Evolutionary conservation across 1,284 basidiomycete species (phyloP).

Genomic region (Puccinia coronata): DNA sequence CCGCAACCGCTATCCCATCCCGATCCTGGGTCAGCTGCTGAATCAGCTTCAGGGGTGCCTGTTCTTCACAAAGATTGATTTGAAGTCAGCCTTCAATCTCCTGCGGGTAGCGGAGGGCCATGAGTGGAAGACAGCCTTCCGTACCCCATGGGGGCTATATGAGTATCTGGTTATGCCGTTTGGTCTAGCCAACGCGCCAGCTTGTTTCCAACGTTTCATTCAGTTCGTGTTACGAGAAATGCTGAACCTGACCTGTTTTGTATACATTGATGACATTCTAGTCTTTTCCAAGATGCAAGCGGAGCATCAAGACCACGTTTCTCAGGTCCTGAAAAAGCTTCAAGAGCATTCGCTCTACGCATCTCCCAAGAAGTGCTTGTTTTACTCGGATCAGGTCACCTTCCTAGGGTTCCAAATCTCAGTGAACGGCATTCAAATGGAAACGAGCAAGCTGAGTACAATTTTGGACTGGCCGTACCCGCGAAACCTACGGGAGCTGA

Average conservation of each 20-base stretch:
- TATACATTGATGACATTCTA: constrained; percentile 38
- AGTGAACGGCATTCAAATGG: constrained; percentile 9
- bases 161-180: constrained; percentile 26
- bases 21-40: background rate
- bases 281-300: background rate
- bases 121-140: constrained; percentile 14
- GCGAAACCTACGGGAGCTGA: background rate
- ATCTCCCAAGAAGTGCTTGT: background rate
- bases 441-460: background rate
- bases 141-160: constrained; percentile 20
- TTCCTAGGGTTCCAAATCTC: constrained; percentile 33
- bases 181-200: constrained; percentile 23
- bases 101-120: background rate
- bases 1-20: constrained; percentile 30
- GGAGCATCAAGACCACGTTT: constrained; percentile 2
- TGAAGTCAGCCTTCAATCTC: constrained; percentile 14
- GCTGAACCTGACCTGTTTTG: constrained; percentile 11
- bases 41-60: background rate
- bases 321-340: background rate
- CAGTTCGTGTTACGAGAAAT: constrained; percentile 1
- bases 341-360: background rate
- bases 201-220: constrained; percentile 31
- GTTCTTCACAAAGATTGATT: constrained; percentile 10
- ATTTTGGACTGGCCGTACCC: constrained; percentile 22
- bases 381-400: background rate